These are phyloP conservation scores for Sechiopsis laciniata DNA, from an alignment of 306 rosid species.

Conservation along the genomic window DNA sequence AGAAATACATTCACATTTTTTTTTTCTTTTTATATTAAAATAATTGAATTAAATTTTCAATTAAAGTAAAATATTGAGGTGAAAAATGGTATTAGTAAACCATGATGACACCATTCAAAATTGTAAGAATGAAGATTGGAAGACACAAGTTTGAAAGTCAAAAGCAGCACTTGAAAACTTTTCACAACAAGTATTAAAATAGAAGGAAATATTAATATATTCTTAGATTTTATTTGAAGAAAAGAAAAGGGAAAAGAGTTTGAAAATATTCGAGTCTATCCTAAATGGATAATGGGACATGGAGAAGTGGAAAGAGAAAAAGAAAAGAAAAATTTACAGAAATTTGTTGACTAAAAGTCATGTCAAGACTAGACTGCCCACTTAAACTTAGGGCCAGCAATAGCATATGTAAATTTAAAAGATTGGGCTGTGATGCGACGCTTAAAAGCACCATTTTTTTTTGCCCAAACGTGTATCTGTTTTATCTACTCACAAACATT, in stretches of 20 bases:
- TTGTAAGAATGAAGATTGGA: not conserved
- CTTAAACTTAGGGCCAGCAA: not conserved
- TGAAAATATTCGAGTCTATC: slow-evolving; percentile 13
- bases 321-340: not conserved
- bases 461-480: not conserved
- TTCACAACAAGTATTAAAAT: not conserved
- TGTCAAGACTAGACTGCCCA: not conserved
- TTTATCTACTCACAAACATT: not conserved
- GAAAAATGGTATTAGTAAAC: too few relatives aligned
- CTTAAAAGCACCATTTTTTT: not conserved
- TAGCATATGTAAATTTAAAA: not conserved
- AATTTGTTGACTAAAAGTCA: not conserved
- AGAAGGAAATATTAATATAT: not conserved
- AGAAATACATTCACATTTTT: too few relatives aligned
- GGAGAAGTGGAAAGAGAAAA: slow-evolving; percentile 7
- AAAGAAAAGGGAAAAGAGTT: not conserved
- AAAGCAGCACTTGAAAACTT: not conserved
- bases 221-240: not conserved
- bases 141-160: not conserved
- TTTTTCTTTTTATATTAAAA: too few relatives aligned
- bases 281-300: slow-evolving; percentile 11
- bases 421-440: not conserved
- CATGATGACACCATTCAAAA: too few relatives aligned
- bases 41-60: too few relatives aligned
- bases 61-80: too few relatives aligned